phyloP scores from a whole-genome alignment of 1,284 basidiomycete species.

The Marasmius oreades region DNA sequence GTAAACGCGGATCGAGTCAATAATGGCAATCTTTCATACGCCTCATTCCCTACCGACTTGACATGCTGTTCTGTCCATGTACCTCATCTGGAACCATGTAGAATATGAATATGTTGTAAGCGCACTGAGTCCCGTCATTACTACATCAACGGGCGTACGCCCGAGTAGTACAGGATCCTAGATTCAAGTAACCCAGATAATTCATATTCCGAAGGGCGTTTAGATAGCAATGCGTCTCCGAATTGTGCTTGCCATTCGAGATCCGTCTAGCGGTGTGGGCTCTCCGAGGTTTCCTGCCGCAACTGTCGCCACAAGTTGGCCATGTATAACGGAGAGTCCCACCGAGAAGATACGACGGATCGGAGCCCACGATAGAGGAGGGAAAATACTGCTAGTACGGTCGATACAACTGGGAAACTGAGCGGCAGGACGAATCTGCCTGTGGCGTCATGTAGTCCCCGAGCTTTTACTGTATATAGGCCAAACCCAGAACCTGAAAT shows the following conservation, averaged over 20 bases:
- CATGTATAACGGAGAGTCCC: neutral
- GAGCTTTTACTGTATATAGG: too few species aligned
- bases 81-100: constrained; percentile 14
- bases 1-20: neutral
- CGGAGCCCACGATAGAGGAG: neutral
- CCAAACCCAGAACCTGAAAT: too few species aligned
- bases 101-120: too few species aligned
- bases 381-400: neutral
- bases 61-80: constrained; percentile 1
- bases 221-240: constrained; percentile 2
- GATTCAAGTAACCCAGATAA: too few species aligned
- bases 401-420: too few species aligned
- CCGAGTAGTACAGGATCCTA: too few species aligned
- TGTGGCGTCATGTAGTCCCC: too few species aligned
- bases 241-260: constrained; percentile 4
- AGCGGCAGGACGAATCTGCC: too few species aligned
- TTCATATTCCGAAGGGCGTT: constrained; percentile 4
- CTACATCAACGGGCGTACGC: too few species aligned
- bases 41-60: neutral
- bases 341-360: neutral
- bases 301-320: too few species aligned
- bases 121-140: too few species aligned
- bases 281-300: neutral
- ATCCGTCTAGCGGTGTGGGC: constrained; percentile 1
- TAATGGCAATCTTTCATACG: neutral